phyloP scores from a whole-genome alignment of 1,284 basidiomycete genomes.

The Hortiboletus rubellus region DNA sequence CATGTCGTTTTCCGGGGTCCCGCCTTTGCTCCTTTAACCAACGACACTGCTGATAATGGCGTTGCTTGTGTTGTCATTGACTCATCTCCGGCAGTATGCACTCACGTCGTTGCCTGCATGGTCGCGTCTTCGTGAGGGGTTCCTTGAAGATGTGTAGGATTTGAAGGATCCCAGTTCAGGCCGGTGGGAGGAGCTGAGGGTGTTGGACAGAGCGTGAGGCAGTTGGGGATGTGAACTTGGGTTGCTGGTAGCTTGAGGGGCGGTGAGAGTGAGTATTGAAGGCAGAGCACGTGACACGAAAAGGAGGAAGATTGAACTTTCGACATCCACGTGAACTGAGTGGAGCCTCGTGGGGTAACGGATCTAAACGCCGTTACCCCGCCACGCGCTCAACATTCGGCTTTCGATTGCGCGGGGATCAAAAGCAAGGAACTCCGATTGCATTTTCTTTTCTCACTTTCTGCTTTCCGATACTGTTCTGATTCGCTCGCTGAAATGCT shows the following conservation, averaged over 20 bases:
- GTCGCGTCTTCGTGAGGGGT: constrained; percentile 71
- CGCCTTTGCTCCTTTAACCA: constrained; percentile 56
- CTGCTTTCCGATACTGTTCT: no score
- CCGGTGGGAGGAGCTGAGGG: constrained; percentile 68
- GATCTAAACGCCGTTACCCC: no score
- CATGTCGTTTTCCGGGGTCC: no score
- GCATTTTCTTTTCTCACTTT: no score
- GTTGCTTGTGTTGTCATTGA: constrained; percentile 70
- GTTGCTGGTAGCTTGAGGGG: constrained; percentile 15
- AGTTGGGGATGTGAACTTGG: constrained; percentile 71
- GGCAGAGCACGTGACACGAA: constrained; percentile 12
- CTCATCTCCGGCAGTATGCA: constrained; percentile 65
- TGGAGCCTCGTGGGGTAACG: no score
- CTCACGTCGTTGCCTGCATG: constrained; percentile 52
- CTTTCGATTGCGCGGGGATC: no score
- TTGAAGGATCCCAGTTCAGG: constrained; percentile 74
- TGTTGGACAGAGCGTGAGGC: constrained; percentile 90
- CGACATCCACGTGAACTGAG: no score
- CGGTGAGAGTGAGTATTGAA: background rate
- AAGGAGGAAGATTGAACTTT: no score
- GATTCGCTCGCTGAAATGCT: no score
- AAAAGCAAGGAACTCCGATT: no score
- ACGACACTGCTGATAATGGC: constrained; percentile 59
- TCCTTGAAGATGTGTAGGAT: constrained; percentile 84
- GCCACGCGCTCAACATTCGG: no score